These are phyloP conservation scores for Rubia balearica DNA, from an alignment of 305 asterid species.

Conservation along the genomic window DNA sequence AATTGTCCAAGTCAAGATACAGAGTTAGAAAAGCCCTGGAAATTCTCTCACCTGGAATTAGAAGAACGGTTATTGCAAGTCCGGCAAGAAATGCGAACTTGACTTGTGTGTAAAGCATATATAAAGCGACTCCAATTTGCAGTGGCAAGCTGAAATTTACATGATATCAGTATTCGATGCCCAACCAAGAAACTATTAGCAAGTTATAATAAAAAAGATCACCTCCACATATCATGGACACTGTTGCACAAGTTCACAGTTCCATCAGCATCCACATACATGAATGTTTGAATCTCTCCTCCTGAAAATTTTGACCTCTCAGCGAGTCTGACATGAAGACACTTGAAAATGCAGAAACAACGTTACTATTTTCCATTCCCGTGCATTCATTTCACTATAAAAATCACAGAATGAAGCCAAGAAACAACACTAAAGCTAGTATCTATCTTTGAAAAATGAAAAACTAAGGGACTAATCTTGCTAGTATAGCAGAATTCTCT, in stretches of 20 bases:
- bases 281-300: conserved; percentile 98
- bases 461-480: not conserved
- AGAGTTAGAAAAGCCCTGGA: not conserved
- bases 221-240: conserved; percentile 98
- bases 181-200: not conserved
- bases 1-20: too few species aligned
- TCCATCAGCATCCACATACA: conserved; percentile 95
- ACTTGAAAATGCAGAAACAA: conserved; percentile 37
- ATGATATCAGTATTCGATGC: conserved; percentile 1
- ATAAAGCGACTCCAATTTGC: conserved; percentile 90
- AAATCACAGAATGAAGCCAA: not conserved
- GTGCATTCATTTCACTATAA: not conserved
- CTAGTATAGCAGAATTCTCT: not conserved
- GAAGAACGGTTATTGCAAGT: conserved; percentile 70
- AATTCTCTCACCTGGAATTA: conserved; percentile 67
- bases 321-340: conserved; percentile 70
- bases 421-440: not conserved
- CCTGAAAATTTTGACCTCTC: conserved; percentile 92
- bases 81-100: conserved; percentile 92
- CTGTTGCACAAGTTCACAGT: conserved; percentile 85
- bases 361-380: conserved; percentile 2
- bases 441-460: too few species aligned
- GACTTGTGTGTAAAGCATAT: conserved; percentile 81
- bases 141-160: conserved; percentile 74
- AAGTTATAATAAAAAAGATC: conserved; percentile 15